Evolutionary conservation across 139 green algal species (phyloP), one percentile per base, ranked within the genome.

Genomic region (Chlamydomonas urium): DNA sequence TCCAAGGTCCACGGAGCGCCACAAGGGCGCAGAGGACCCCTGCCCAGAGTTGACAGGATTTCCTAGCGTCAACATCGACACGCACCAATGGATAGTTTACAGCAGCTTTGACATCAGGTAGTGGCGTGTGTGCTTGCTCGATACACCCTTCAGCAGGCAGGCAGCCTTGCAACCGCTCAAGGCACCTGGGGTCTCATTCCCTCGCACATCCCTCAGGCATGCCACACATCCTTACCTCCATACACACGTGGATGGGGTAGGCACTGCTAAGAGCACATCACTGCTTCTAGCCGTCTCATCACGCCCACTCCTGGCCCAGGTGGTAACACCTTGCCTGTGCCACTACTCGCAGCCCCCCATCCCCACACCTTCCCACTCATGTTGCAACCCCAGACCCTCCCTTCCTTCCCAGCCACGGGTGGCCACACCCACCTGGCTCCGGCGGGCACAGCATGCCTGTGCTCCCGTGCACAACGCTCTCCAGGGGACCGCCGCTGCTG

Each of bases 401-500:
- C 33, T n/a, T 26, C 23, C 38, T 71, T 33, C 24, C 24, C 10
- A 33, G 4, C 5, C 29, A 57, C 37, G n/a, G 10, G 48, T 53
- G 4, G 10, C 33, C 50, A 66, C 70, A 66, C 5, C 47, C 38
- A 71, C 63, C 38, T 3, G 88, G 53, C 1, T 63, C 75, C 0
- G 90, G 85, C 34, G 90, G 71, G 59, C 82, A 87, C 47, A 97
- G 72, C 38, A 88, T 85, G 38, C 93, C 93, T 1, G 85, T 92
- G 23, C 69, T 10, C 38, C 81, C 84, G 33, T 88, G 50, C 35
- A 85, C 59, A 33, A 97, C 83, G 45, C 75, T 94, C 77, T 97
- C 93, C 24, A 66, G 71, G 10, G 93, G 93, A 0, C 93, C 93
- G 2, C 92, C 93, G 78, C 84, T 96, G 78, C 86, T 86, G 69